Evolutionary conservation across 176 grass and related monocot species (phyloP), one percentile per base, ranked within the genome.

Genomic region (Oryza brachyantha): DNA sequence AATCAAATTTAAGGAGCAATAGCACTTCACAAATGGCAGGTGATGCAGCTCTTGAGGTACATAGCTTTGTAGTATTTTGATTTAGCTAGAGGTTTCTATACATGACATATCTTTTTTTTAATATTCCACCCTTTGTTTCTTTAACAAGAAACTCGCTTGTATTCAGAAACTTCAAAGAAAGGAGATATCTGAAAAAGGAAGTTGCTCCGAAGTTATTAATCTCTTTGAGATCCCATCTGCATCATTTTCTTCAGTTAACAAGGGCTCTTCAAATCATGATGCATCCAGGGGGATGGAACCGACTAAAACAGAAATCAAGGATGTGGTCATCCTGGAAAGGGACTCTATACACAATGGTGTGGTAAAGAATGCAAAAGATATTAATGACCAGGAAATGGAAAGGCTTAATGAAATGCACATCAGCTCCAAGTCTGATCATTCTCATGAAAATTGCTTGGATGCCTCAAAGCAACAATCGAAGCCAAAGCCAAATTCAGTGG

Each of bases 221-320:
- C 74, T 87, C 76, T 93, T 93, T 68, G 68, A 98, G 67, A 85
- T 76, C 29, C 88, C 85, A 72, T 87, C 85, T 75, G 67, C 57
- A 79, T 94, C 92, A 83, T 81, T 94, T 87, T 93, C 88, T 86
- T 98, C 96, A 5, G 78, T 85, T 77, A 93, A 89, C 80, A 94
- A 90, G 75, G 83, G 64, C 26, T 89, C 84, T 83, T 77, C 85
- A 73, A 90, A 84, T 84, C 74, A 78, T 89, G 57, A 29, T 73
- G 61, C 26, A 29, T 81, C 70, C 21, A 55, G 57, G 62, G 72
- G 24, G 2, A 31, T 88, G 38, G 84, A 86, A 75, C 86, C 10
- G 36, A 68, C 76, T 45, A 84, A 86, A 72, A 80, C 32, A 74
- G 84, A 83, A 75, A 61, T 79, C 19, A 80, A 50, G 52, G 83